These are phyloP conservation scores for Cladorrhinum samala DNA, from an alignment of 495 filamentous ascomycete species.

Conservation along the genomic window DNA sequence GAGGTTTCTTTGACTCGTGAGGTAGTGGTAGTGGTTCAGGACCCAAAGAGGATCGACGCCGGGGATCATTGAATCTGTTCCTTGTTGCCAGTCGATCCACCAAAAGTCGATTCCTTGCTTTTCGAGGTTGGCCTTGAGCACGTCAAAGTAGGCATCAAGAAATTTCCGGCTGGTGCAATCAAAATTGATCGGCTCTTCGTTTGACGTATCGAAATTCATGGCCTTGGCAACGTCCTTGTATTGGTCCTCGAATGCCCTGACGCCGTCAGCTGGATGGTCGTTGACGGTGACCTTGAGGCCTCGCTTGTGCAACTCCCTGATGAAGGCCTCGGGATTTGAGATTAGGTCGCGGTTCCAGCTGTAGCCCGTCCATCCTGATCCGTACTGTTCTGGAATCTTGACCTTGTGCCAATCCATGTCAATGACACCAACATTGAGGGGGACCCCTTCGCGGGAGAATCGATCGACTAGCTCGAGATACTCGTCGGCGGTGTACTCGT, in stretches of 20 bases:
- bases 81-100: slow-evolving; percentile 64
- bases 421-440: slow-evolving; percentile 48
- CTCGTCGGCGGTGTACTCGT: slow-evolving; percentile 45
- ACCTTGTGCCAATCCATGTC: slow-evolving; percentile 62
- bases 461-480: slow-evolving; percentile 48
- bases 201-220: slow-evolving; percentile 37
- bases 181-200: slow-evolving; percentile 46
- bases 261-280: slow-evolving; percentile 52
- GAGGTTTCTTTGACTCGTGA: slow-evolving; percentile 38
- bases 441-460: slow-evolving; percentile 43
- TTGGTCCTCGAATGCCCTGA: slow-evolving; percentile 45
- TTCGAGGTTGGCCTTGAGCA: slow-evolving; percentile 47
- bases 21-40: slow-evolving; percentile 57
- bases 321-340: slow-evolving; percentile 43
- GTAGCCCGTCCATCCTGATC: slow-evolving; percentile 56
- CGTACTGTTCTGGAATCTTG: slow-evolving; percentile 21
- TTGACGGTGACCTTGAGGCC: slow-evolving; percentile 46
- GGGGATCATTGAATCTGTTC: slow-evolving; percentile 40
- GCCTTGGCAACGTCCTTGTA: slow-evolving; percentile 48
- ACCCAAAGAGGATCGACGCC: slow-evolving; percentile 57
- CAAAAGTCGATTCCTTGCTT: slow-evolving; percentile 49
- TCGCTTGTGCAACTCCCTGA: slow-evolving; percentile 37
- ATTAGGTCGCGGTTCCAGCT: slow-evolving; percentile 54
- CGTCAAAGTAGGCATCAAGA: slow-evolving; percentile 52
- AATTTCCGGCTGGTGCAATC: slow-evolving; percentile 47